These are phyloP conservation scores for Scheffersomyces segobiensis DNA, from an alignment of 1,139 yeast species.

Conservation along the genomic window DNA sequence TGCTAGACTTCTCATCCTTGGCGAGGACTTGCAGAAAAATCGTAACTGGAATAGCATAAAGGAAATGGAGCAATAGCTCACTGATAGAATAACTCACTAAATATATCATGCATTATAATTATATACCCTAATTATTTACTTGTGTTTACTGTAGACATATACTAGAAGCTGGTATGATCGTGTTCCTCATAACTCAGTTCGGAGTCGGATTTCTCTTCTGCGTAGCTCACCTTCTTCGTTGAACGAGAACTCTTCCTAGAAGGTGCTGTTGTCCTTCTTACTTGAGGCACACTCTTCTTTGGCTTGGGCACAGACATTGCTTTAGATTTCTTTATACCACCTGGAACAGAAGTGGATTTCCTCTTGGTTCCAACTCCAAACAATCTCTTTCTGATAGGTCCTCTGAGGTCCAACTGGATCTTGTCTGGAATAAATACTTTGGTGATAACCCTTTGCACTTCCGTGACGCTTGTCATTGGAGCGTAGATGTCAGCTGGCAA, in stretches of 20 bases:
- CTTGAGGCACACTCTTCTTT: neutral
- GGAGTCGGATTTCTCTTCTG: constrained; percentile 27
- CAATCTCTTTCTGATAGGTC: constrained; percentile 25
- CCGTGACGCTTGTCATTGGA: constrained; percentile 50
- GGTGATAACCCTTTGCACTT: constrained; percentile 46
- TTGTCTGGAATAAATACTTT: constrained; percentile 52
- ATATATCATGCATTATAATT: neutral
- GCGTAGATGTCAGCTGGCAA: constrained; percentile 66
- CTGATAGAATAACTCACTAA: neutral
- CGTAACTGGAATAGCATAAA: constrained; percentile 51
- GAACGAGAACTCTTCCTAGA: constrained; percentile 48
- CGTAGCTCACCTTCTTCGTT: constrained; percentile 40
- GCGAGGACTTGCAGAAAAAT: constrained; percentile 68
- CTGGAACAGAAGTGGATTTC: constrained; percentile 4
- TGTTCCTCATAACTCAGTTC: constrained; percentile 23
- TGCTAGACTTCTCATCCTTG: constrained; percentile 68
- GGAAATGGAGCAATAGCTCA: constrained; percentile 45
- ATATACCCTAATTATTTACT: too few species aligned
- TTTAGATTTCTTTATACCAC: constrained; percentile 6
- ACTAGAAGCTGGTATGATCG: constrained; percentile 6
- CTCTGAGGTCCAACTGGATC: constrained; percentile 29
- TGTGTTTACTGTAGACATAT: neutral
- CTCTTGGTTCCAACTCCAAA: constrained; percentile 14
- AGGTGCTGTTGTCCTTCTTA: constrained; percentile 16
- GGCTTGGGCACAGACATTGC: constrained; percentile 3